Base-by-base conservation (phyloP, 768 basidiomycete genomes). In the Boletus tomentosulus region DNA sequence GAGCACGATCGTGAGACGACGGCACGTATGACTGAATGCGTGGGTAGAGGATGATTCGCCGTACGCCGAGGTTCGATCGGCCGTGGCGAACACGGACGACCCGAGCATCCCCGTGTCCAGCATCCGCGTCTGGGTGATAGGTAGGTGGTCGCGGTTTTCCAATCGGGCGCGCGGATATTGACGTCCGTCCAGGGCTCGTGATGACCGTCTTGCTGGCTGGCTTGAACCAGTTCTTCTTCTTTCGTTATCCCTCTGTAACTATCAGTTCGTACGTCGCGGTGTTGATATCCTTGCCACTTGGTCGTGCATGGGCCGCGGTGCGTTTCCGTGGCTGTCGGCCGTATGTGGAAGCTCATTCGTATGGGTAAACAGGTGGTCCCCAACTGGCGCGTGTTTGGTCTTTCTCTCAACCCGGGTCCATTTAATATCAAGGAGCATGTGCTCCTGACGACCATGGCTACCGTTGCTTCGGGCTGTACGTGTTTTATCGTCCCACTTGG, bases 181-280 rank as follows among this genome's bases (percentile, higher is more conserved):
- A 65, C 28, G 1, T 25, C 22, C 9, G 15, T 3, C 15, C 1
- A 69, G 70, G 67, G 2, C 55, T 83, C 2, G 24, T 67, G 0
- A 84, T 80, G 77, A 74, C 84, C 0, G 70, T 85, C 57, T 22
- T 90, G 47, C 75, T 89, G 22, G 77, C 87, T 0, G 85, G 87
- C 41, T 74, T 89, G 74, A 89, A 89, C 68, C 87, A 88, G 61
- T 89, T 87, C 71, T 88, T 89, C 69, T 85, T 78, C 67, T 81
- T 88, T 59, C 80, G 87, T 28, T 88, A 81, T 62, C 87, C 86
- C 4, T 69, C 74, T 15, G 68, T 74, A 43, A 19, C 22, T 11
- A 50, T 78, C 53, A 69, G 63, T 43, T 60, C 64, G 73, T 76
- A 87, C 52, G 83, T 89, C n/a, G 84, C 86, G 0, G 83, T 87